Evolutionary conservation across 768 basidiomycete genomes (phyloP), one percentile per base, ranked within the genome.

Genomic region (Naganishia antarctica): DNA sequence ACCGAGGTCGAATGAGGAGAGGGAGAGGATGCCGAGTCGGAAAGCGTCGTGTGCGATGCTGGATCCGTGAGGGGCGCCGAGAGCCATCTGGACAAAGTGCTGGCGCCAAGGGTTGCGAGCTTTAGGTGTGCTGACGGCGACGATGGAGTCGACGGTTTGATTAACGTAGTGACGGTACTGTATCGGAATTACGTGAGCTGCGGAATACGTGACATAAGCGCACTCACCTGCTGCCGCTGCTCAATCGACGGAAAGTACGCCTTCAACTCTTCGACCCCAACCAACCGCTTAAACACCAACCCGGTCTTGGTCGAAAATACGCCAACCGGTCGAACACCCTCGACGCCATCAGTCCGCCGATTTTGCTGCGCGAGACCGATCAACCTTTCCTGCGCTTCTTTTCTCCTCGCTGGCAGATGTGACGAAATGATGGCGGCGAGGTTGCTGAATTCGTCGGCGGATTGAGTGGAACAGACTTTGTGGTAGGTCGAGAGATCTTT

Each of bases 21-120:
- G 65, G 9, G 61, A 63, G 1, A 68, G 50, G 37, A 68, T 62
- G 23, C 61, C 67, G 0, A 45, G 48, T 11, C 72, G 69, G 37
- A 68, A 64, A 16, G 68, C 66, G 51, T 73, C 70, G 49, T 65
- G 67, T 0, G 49, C 23, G 80, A 84, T 60, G 82, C 84, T 45
- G 81, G 84, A 65, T 78, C 78, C 57, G 76, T 81, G 63, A 1
- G 70, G 63, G 48, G 50, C 50, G 18, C 53, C 61, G 5, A 71
- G 41, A 29, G 67, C 67, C 28, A 71, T 34, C 6, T 51, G 65
- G 9, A 65, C 34, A 12, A 70, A 49, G 28, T 66, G 63, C 7
- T 49, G 23, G 0, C 66, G 29, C 69, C 69, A 71, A 18, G 70
- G 70, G 34, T 71, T 71, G 25, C 29, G 32, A 3, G 45, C 16